Evolutionary conservation across 176 grass and related monocot species (phyloP).

Genomic region (Oryza punctata): DNA sequence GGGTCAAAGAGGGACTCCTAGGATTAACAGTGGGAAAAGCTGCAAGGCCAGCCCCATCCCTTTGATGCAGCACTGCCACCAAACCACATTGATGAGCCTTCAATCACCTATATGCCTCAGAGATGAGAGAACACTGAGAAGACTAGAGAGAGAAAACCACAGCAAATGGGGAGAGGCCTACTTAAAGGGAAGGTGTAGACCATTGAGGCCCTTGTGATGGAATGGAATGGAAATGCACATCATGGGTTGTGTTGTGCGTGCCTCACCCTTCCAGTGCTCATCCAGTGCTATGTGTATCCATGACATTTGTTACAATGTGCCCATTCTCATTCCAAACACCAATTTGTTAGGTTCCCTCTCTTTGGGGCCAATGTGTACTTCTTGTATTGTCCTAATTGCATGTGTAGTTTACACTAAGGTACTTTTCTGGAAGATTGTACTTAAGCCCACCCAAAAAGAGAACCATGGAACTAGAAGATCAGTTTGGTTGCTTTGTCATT

Average conservation of each 20-base stretch:
- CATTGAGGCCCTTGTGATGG: background rate
- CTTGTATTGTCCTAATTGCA: background rate
- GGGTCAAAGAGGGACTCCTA: conserved; percentile 16
- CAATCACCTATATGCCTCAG: conserved; percentile 3
- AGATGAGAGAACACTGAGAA: conserved; percentile 13
- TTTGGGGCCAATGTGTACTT: background rate
- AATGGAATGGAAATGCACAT: background rate
- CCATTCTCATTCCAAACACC: background rate
- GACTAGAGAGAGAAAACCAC: background rate
- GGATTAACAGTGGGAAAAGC: background rate
- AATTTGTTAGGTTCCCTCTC: background rate
- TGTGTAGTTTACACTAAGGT: background rate
- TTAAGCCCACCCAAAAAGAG: background rate
- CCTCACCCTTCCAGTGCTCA: background rate
- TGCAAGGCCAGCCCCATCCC: conserved; percentile 17
- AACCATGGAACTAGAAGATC: background rate
- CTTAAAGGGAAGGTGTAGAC: background rate
- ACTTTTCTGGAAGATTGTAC: background rate
- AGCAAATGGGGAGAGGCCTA: background rate
- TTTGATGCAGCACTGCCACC: conserved; percentile 28
- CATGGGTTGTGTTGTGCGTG: background rate
- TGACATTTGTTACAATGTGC: background rate
- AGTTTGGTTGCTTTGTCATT: too few species aligned
- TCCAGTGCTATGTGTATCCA: background rate
- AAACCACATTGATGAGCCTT: conserved; percentile 45